These are phyloP conservation scores for Malus hybrid DNA, from an alignment of 331 rosid species.

Conservation along the genomic window DNA sequence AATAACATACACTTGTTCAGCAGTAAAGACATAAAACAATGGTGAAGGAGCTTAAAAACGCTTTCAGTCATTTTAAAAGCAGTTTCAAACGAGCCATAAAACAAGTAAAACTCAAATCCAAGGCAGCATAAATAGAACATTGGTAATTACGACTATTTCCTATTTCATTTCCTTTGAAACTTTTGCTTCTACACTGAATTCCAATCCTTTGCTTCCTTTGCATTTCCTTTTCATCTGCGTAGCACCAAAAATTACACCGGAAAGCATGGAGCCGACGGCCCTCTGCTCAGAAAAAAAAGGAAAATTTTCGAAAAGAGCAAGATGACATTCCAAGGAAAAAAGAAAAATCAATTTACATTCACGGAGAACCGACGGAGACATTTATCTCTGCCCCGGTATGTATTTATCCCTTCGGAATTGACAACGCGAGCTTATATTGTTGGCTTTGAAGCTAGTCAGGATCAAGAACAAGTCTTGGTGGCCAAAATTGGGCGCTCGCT, in stretches of 20 bases:
- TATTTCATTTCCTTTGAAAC: slow-evolving; percentile 13
- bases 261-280: slow-evolving; percentile 30
- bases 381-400: slow-evolving; percentile 17
- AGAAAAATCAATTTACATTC: slow-evolving; percentile 44
- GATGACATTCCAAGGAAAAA: slow-evolving; percentile 19
- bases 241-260: slow-evolving; percentile 46
- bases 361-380: slow-evolving; percentile 27
- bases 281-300: slow-evolving; percentile 12
- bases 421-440: slow-evolving; percentile 8
- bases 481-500: slow-evolving; percentile 33
- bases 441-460: slow-evolving; percentile 43
- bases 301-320: slow-evolving; percentile 3
- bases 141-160: slow-evolving; percentile 5
- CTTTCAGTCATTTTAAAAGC: too few species aligned
- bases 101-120: background rate
- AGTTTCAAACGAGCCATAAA: background rate
- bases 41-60: too few species aligned
- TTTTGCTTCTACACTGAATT: slow-evolving; percentile 27
- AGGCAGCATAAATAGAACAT: background rate
- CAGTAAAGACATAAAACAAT: too few species aligned
- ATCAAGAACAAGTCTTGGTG: slow-evolving; percentile 22
- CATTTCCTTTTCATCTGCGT: slow-evolving; percentile 38
- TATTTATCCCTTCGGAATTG: slow-evolving; percentile 13
- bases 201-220: slow-evolving; percentile 23
- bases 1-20: too few species aligned